These are phyloP conservation scores for Blastomyces percursus DNA, from an alignment of 2,329 filamentous ascomycete genomes.

Conservation along the genomic window DNA sequence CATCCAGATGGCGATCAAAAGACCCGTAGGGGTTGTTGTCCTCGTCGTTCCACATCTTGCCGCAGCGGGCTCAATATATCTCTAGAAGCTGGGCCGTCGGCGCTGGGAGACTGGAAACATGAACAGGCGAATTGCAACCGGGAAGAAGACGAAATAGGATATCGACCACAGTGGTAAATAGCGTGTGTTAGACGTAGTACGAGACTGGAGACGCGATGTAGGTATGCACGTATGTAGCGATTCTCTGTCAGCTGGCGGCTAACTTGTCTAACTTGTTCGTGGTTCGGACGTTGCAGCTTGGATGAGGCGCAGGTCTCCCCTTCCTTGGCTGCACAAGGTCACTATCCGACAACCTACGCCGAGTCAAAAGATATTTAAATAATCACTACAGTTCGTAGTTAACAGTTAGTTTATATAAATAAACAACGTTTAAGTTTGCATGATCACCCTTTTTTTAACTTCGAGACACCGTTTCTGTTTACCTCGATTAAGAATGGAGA, in stretches of 20 bases:
- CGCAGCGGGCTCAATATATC: neutral
- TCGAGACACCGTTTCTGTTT: neutral
- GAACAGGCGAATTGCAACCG: neutral
- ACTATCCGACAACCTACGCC: neutral
- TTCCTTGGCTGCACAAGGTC: neutral
- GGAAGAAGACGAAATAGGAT: neutral
- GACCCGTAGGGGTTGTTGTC: constrained; percentile 97
- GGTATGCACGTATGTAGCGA: neutral
- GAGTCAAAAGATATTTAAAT: neutral
- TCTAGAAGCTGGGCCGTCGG: neutral
- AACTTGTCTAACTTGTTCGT: neutral
- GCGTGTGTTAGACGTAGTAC: neutral
- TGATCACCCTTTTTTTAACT: neutral
- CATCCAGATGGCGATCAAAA: constrained; percentile 77
- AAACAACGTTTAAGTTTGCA: neutral
- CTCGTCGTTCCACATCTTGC: constrained; percentile 94
- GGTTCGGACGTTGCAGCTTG: neutral
- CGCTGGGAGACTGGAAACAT: neutral
- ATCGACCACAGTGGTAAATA: neutral
- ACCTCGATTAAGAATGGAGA: neutral
- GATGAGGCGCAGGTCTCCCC: neutral
- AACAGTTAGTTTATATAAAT: neutral
- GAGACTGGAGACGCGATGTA: neutral
- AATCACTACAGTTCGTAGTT: no score
- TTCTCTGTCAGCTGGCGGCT: neutral